These are phyloP conservation scores for Trypanosoma cruzi DNA, from an alignment of 208 protist genomes.

Conservation along the genomic window DNA sequence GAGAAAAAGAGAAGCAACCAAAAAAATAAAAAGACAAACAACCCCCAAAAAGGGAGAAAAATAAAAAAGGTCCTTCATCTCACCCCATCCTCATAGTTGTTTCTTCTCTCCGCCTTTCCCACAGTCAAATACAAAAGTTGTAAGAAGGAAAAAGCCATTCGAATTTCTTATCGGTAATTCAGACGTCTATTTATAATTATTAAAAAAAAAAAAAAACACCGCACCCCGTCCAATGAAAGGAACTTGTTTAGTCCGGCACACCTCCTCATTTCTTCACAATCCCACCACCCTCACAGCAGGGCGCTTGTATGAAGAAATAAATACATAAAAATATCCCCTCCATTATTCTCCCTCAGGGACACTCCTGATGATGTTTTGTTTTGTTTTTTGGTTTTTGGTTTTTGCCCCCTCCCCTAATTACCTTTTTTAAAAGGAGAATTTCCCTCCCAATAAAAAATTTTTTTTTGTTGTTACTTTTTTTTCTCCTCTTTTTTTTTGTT, in stretches of 20 bases:
- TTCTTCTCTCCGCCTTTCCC: too few relatives aligned
- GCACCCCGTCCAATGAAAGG: too few relatives aligned
- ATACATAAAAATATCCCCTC: slow-evolving; percentile 10
- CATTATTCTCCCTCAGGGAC: background rate
- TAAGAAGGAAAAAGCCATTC: background rate
- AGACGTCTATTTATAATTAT: slow-evolving; percentile 8
- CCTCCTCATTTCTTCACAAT: background rate
- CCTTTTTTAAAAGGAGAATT: too few relatives aligned
- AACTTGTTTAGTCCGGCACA: background rate
- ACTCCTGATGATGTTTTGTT: background rate
- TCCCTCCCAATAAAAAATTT: too few relatives aligned
- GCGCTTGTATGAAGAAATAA: slow-evolving; percentile 13
- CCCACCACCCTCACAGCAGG: background rate
- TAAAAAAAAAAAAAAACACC: slow-evolving; percentile 20
- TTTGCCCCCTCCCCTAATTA: too few relatives aligned
- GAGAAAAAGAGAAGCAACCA: slow-evolving; percentile 5
- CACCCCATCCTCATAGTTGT: too few relatives aligned
- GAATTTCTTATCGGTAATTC: background rate
- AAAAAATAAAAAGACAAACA: background rate
- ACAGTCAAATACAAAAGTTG: too few relatives aligned
- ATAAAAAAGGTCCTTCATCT: background rate
- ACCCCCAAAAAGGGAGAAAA: background rate
- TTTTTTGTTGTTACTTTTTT: background rate
- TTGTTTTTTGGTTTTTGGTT: background rate
- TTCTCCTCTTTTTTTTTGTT: background rate